Conservation (phyloP, 768 basidiomycete genomes). For the Hygrophorus pudorinus region DNA sequence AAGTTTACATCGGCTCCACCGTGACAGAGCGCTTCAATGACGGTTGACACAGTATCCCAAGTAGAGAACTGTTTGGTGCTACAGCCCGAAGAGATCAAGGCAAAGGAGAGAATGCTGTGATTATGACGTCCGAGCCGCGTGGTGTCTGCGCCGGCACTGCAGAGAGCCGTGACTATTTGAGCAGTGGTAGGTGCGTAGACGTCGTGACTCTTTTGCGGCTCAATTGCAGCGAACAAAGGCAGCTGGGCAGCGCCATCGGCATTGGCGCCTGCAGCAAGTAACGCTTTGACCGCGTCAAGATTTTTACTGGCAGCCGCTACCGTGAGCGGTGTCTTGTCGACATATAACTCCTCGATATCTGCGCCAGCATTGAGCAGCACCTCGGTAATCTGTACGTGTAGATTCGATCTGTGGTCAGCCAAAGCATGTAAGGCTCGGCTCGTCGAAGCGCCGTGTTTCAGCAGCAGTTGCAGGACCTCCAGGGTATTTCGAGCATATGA, state of each 20-base stretch:
- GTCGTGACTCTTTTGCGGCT: not conserved
- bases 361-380: no score
- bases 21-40: not conserved
- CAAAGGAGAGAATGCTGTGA: not conserved
- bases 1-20: not conserved
- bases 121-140: not conserved
- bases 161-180: not conserved
- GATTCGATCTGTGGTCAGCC: not conserved
- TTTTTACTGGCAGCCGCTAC: not conserved
- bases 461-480: not conserved
- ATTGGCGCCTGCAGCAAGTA: not conserved
- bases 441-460: not conserved
- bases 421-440: not conserved
- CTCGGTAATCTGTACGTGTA: not conserved
- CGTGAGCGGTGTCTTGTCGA: not conserved
- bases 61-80: not conserved
- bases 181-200: not conserved
- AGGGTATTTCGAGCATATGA: no score
- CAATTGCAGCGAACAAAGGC: not conserved
- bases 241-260: not conserved
- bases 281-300: not conserved
- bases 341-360: not conserved
- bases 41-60: not conserved
- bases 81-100: not conserved
- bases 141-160: not conserved